Evolutionary conservation across 1,284 basidiomycete species (phyloP), one percentile per base, ranked within the genome.

Genomic region (Thelephora terrestris): DNA sequence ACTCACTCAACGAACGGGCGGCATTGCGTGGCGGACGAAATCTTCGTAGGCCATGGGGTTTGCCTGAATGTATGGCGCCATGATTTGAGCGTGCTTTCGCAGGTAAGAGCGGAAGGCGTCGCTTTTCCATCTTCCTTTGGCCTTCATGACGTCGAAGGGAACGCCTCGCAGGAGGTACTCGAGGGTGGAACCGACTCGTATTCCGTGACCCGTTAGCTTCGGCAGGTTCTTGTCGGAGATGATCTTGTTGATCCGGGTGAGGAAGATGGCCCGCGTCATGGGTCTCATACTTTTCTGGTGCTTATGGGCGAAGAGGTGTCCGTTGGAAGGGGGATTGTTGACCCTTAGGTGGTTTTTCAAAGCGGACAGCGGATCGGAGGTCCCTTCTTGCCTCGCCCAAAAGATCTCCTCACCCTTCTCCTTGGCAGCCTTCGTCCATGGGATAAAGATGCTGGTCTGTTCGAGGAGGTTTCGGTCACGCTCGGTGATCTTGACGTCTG

Each of bases 171-270:
- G 56, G 0, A 72, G 61, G 46, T 68, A 69, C 43, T 67, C 61
- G 0, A 72, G 58, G 0, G 67, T 71, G 0, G 63, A 55, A 0
- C 71, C 67, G 27, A 72, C 71, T 4, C 62, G 57, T 32, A 72
- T 65, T 14, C 64, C 60, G 52, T 72, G 69, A 0, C 63, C 64
- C 25, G 61, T 53, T 2, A 62, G 38, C 0, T 52, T 50, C 1
- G 54, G 36, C 3, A 58, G 34, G 0, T 55, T 0, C 53, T 58
- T 4, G 47, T 52, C 5, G 46, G 44, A 20, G n/a, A 57, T 55
- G 10, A 58, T 58, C 4, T 35, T 43, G 3, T 49, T 45, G 2
- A 69, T 43, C 1, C 54, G 50, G 3, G 45, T 40, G 9, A 64
- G 23, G 50, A 70, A 66, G 1, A 47, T 50, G 0, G 46, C 4